Evolutionary conservation across 345 rosid genomes (phyloP).

Genomic region (Excoecaria cochinchinensis): DNA sequence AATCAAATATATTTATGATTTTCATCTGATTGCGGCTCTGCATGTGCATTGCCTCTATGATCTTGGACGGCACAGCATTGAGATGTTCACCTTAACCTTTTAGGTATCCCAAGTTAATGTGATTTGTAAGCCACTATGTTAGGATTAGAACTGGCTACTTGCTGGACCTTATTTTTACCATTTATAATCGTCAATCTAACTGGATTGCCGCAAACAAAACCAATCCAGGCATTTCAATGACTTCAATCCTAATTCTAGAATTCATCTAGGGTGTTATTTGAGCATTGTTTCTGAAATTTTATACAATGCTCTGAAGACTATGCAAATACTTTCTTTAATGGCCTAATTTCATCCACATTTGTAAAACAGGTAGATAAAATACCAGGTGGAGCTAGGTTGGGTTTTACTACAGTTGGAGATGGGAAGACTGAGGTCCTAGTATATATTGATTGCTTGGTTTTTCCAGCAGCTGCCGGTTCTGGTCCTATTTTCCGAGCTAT

Average conservation of each 20-base stretch:
- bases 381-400: constrained; percentile 79
- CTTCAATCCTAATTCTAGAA: neutral
- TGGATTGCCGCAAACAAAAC: too few relatives aligned
- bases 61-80: too few relatives aligned
- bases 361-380: constrained; percentile 68
- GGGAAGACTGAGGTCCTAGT: constrained; percentile 80
- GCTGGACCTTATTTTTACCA: neutral
- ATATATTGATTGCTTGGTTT: constrained; percentile 79
- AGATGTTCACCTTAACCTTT: too few relatives aligned
- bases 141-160: neutral
- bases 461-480: constrained; percentile 43
- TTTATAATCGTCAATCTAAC: too few relatives aligned
- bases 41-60: too few relatives aligned
- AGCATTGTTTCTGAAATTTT: neutral
- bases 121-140: neutral
- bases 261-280: neutral
- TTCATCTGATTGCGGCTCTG: neutral
- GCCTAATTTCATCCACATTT: constrained; percentile 6
- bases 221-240: neutral
- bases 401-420: constrained; percentile 67
- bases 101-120: neutral
- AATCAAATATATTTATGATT: neutral
- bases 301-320: neutral
- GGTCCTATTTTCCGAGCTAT: constrained; percentile 71
- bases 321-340: neutral